A percentile compares a stretch with the other conserved stretches of the same genome.
Conservation (phyloP, 352 stramenopile genomes). For the Phytophthora citricola region DNA sequence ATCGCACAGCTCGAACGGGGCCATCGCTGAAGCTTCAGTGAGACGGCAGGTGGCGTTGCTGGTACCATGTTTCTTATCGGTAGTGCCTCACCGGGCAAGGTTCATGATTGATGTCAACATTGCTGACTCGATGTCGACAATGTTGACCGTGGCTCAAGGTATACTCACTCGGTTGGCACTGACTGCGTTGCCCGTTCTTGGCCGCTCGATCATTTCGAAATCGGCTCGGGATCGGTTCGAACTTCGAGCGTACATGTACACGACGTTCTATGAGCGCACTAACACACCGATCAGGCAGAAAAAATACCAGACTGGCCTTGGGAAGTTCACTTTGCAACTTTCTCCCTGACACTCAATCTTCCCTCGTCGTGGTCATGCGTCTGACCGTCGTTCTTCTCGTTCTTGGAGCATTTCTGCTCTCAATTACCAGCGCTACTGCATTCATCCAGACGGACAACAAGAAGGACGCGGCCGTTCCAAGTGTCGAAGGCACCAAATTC, state of each 20-base stretch:
- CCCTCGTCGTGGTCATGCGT: not conserved
- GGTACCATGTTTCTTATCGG: too few relatives aligned
- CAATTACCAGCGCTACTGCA: not conserved
- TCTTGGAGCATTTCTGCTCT: not conserved
- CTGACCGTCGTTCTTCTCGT: not conserved
- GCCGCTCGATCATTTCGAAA: not conserved
- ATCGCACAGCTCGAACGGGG: too few relatives aligned
- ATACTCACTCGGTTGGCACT: too few relatives aligned
- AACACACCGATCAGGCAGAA: too few relatives aligned
- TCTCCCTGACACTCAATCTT: not conserved
- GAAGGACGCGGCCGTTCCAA: not conserved
- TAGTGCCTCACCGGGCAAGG: too few relatives aligned
- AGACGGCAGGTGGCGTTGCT: too few relatives aligned
- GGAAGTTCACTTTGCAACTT: slow-evolving; percentile 3
- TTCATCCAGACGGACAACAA: too few relatives aligned
- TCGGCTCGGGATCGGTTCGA: not conserved
- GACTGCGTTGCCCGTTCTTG: not conserved
- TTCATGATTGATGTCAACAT: too few relatives aligned
- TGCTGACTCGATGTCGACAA: too few relatives aligned
- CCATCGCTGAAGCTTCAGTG: too few relatives aligned
- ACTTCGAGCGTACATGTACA: too few relatives aligned
- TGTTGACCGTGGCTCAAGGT: too few relatives aligned
- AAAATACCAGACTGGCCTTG: not conserved
- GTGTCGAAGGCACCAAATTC: not conserved
- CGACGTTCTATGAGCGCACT: not conserved